Evolutionary conservation across 2,329 filamentous ascomycete genomes (phyloP), one percentile per base, ranked within the genome.

Genomic region (Thielaviopsis punctulata): DNA sequence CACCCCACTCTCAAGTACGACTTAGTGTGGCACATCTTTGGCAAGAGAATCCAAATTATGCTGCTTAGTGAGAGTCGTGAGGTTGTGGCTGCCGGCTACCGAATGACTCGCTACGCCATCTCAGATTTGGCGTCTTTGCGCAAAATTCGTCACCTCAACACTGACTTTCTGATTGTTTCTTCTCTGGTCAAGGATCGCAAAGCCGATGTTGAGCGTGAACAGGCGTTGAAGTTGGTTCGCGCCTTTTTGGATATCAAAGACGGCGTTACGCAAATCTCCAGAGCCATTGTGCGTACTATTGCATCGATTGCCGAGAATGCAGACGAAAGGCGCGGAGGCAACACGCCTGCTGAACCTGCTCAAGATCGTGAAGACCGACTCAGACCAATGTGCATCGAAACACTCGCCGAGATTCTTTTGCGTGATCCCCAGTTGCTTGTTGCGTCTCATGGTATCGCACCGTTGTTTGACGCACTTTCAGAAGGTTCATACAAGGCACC

Each of bases 231-330:
- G 64, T 95, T 98, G 63, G 82, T 96, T 23, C 80, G 92, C 55
- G 86, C 89, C 9, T 98, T 98, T 61, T 71, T 98, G 2, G 92
- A 98, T 62, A 87, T 96, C 57, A 95, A 95, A 62, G 86, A 88
- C 57, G 92, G 92, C 10, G 82, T 93, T 8, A 76, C 79, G 57
- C 90, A 98, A 63, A 76, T 98, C 33, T 93, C 92, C 1, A 77
- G 85, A 54, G 82, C 86, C 0, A 80, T 98, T 19, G 84, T 94
- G 7, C 80, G 92, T 52, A 92, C 90, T 6, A 82, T 98, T 53
- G 86, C 92, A 27, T 85, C 92, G 4, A 83, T 96, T 48, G 90
- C 92, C 25, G 88, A 95, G 61, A 84, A 93, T 59, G 75, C 77
- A 23, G 89, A 95, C 60, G 90, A 95, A 63, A 79, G 89, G 48